A percentile compares a stretch with the other conserved stretches of the same genome.
Conservation (phyloP, 371 early-diverging fungal genomes). For the Mortierella sp. region DNA sequence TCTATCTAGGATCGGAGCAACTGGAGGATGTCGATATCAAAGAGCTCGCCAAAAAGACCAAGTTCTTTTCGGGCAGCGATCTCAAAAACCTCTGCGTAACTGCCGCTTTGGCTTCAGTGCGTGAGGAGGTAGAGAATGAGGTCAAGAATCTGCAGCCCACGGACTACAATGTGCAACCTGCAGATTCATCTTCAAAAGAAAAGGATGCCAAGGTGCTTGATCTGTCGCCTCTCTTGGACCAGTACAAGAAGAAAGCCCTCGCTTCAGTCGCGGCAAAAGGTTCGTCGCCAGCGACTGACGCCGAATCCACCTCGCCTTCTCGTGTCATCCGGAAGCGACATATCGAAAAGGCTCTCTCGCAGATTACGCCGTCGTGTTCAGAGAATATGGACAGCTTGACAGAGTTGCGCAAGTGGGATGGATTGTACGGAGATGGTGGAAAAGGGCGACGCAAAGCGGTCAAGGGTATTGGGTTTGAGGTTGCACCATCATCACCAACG, state of each 20-base stretch:
- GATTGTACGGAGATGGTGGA: conserved; percentile 86
- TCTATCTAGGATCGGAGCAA: conserved; percentile 84
- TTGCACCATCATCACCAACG: conserved; percentile 7
- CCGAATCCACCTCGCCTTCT: neutral
- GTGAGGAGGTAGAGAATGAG: conserved; percentile 67
- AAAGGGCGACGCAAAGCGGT: conserved; percentile 49
- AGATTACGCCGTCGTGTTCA: conserved; percentile 87
- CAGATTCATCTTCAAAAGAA: neutral
- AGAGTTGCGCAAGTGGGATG: conserved; percentile 92
- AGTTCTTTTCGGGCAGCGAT: conserved; percentile 96
- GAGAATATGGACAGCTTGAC: conserved; percentile 89
- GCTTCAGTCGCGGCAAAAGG: neutral
- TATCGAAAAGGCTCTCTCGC: conserved; percentile 84
- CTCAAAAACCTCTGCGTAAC: conserved; percentile 98
- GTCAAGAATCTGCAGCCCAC: conserved; percentile 11
- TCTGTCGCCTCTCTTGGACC: conserved; percentile 35
- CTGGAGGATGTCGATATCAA: conserved; percentile 65
- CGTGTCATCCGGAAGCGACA: conserved; percentile 66
- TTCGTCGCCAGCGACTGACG: conserved; percentile 21
- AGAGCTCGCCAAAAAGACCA: conserved; percentile 78
- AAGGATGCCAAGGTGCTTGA: conserved; percentile 51
- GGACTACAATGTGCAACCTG: neutral
- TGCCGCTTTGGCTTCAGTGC: conserved; percentile 84
- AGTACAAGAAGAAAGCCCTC: conserved; percentile 22
- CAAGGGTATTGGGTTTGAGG: conserved; percentile 37